Evolutionary conservation across 257 asterid genomes (phyloP), one percentile per base, ranked within the genome.

Genomic region (Mentha longifolia): DNA sequence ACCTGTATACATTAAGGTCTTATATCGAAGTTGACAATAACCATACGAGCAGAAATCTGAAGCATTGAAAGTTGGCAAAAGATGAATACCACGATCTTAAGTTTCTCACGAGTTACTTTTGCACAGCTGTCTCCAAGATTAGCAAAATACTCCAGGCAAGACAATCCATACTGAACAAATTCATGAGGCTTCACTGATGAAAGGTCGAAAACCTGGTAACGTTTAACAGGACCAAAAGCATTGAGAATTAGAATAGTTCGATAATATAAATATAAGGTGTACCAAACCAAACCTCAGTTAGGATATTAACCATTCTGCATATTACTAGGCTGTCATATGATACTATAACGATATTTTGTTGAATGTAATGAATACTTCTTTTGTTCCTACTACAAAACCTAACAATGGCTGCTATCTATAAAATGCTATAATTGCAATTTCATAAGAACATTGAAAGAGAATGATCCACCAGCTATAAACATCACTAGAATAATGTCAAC

Each of bases 201-300:
- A 65, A 95, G 97, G 85, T 95, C 99, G 73, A 89, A 95, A 77
- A 95, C 97, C 99, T 95, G 97, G 62, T 46, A 78, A 55, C 61
- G 77, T 75, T 68, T 69, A 33, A 52, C 45, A 63, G 22, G 54
- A 22, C 14, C 52, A 64, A 35, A 25, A 52, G 52, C 58, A 55
- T 50, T 46, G 25, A 9, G 9, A 66, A 49, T 19, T 58, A 64
- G 50, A 66, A 58, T 39, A 47, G 47, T 59, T 57, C 74, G 41
- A 50, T 15, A 49, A 10, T 5, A 61, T 31, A 64, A 58, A 50
- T 6, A 50, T 6, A 50, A 43, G 45, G 22, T 19, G 20, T 47
- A 62, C 41, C 37, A 55, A 67, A 61, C 59, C 25, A 22, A 22
- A 22, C 25, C 25, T 22, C 25, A 22, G 25, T 1, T 22, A 22